Evolutionary conservation across 2,329 filamentous ascomycete species (phyloP).

Genomic region (Fonsecaea erecta): DNA sequence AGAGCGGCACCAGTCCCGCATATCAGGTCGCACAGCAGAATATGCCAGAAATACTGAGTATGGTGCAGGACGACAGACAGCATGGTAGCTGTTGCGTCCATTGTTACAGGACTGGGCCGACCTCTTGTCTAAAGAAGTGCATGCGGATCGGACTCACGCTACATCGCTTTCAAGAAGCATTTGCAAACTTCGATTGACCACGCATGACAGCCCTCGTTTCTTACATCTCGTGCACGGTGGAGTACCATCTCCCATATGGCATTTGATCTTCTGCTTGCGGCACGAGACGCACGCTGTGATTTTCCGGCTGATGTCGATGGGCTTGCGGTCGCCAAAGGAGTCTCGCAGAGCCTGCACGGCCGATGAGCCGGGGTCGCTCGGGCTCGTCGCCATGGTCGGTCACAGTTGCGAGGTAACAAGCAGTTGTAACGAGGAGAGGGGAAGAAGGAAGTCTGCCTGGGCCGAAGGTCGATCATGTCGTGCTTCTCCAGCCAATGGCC

Average conservation of each 20-base stretch:
- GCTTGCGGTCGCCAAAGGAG: conserved; percentile 44
- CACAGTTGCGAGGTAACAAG: not conserved
- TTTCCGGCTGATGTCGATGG: conserved; percentile 44
- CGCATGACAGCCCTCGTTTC: conserved; percentile 54
- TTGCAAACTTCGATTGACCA: conserved; percentile 58
- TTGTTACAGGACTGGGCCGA: not conserved
- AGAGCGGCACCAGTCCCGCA: not conserved
- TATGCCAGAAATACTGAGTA: not conserved
- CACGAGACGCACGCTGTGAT: conserved; percentile 43
- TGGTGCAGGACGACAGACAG: not conserved
- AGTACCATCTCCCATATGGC: conserved; percentile 55
- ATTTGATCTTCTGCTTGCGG: conserved; percentile 57
- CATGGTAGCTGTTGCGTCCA: not conserved
- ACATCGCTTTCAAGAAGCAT: conserved; percentile 44
- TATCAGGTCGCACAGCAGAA: not conserved
- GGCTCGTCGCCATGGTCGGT: conserved; percentile 5
- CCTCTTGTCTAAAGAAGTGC: not conserved
- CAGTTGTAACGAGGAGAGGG: not conserved
- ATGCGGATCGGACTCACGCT: conserved; percentile 15
- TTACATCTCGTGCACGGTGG: conserved; percentile 55
- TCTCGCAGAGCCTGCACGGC: conserved; percentile 40
- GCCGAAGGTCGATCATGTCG: conserved; percentile 2
- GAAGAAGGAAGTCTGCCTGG: conserved; percentile 1
- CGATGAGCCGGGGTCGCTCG: conserved; percentile 21
- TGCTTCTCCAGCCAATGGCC: conserved; percentile 7